These are phyloP conservation scores for Cucumis cinereus DNA, from an alignment of 306 rosid species.

Conservation along the genomic window DNA sequence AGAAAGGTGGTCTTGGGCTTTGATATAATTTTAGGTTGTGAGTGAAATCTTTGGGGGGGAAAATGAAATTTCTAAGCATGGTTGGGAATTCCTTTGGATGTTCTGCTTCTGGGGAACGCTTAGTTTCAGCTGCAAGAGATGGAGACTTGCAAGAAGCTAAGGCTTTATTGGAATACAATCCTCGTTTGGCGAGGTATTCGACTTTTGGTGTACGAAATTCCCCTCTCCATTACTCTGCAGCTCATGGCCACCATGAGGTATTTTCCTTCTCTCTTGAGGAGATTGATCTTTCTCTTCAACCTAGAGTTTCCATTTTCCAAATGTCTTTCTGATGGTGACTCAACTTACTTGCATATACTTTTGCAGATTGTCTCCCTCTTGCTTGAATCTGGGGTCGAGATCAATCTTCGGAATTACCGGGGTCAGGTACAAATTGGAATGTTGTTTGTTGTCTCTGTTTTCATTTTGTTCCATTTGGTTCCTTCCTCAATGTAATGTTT, in stretches of 20 bases:
- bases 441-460: not conserved
- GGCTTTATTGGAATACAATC: slow-evolving; percentile 85
- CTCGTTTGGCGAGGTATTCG: slow-evolving; percentile 85
- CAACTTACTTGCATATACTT: not conserved
- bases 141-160: slow-evolving; percentile 96
- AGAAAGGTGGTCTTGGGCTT: not conserved
- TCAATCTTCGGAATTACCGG: slow-evolving; percentile 86
- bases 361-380: slow-evolving; percentile 75
- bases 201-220: slow-evolving; percentile 96
- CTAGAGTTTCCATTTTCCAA: not conserved
- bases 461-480: not conserved
- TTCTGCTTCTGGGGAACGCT: slow-evolving; percentile 95
- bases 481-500: not conserved
- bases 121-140: slow-evolving; percentile 98
- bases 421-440: slow-evolving; percentile 54
- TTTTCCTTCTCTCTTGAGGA: not conserved
- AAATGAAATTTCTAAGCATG: slow-evolving; percentile 63
- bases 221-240: slow-evolving; percentile 94
- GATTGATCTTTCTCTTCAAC: not conserved
- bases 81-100: slow-evolving; percentile 97
- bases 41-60: not conserved
- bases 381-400: slow-evolving; percentile 91
- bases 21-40: not conserved
- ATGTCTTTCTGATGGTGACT: not conserved
- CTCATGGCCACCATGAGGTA: slow-evolving; percentile 99